Evolutionary conservation across 2,329 filamentous ascomycete species (phyloP).

Genomic region (Xylariaceae sp.): DNA sequence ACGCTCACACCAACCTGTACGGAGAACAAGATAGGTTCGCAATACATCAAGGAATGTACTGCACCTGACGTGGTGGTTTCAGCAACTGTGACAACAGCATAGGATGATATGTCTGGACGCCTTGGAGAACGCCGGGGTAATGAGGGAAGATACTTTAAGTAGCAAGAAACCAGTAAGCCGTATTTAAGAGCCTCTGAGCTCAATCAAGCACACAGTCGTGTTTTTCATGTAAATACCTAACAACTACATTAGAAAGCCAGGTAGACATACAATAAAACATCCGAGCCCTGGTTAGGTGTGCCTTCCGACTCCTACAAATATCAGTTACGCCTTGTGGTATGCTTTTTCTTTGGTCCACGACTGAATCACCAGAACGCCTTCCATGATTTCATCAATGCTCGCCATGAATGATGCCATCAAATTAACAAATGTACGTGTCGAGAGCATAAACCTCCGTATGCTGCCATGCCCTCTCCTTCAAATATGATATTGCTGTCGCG

Average conservation of each 20-base stretch:
- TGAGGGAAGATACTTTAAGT: not conserved
- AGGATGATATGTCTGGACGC: not conserved
- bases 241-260: conserved; percentile 6
- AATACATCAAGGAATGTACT: conserved; percentile 36
- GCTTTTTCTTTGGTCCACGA: conserved; percentile 22
- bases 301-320: conserved; percentile 21
- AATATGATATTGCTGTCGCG: not conserved
- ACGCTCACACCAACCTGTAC: conserved; percentile 34
- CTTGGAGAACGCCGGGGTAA: not conserved
- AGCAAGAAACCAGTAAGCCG: not conserved
- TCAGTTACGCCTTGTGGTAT: conserved; percentile 25
- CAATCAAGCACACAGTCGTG: not conserved
- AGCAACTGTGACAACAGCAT: conserved; percentile 12
- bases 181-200: not conserved
- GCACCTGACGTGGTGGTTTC: conserved; percentile 30
- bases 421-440: conserved; percentile 23
- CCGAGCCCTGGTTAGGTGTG: not conserved
- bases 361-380: conserved; percentile 23
- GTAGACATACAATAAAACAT: conserved; percentile 15
- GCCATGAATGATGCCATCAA: conserved; percentile 26
- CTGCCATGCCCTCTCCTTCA: not conserved
- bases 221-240: conserved; percentile 9
- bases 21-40: conserved; percentile 27
- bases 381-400: conserved; percentile 28
- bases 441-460: conserved; percentile 12